phyloP scores from a whole-genome alignment of 768 basidiomycete species.

The Harrya chromipes region DNA sequence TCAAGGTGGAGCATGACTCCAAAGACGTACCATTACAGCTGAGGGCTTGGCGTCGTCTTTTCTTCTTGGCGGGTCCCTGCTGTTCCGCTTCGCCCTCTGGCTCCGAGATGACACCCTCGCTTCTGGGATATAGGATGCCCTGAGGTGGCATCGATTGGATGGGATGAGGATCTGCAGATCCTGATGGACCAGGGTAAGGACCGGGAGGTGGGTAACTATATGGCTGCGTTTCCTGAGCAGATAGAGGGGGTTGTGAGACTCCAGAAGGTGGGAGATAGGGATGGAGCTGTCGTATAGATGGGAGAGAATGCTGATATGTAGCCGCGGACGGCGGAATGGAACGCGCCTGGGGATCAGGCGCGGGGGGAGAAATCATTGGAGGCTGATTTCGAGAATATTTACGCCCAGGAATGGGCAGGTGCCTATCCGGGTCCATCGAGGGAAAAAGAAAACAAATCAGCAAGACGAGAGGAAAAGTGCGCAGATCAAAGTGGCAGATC shows the following conservation, averaged over 20 bases:
- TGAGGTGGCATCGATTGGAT: conserved; percentile 20
- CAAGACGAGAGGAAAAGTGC: conserved; percentile 7
- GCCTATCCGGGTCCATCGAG: conserved; percentile 38
- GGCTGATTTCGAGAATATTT: conserved; percentile 28
- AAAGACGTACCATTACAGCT: conserved; percentile 73
- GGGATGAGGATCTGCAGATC: conserved; percentile 28
- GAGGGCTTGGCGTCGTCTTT: conserved; percentile 74
- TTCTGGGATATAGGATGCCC: conserved; percentile 26
- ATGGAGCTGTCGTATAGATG: conserved; percentile 68
- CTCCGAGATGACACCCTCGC: conserved; percentile 52
- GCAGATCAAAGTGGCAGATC: conserved; percentile 21
- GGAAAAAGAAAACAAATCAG: conserved; percentile 14
- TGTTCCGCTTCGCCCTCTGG: conserved; percentile 48
- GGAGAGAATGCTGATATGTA: conserved; percentile 39
- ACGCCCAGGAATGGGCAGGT: conserved; percentile 33
- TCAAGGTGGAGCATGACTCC: conserved; percentile 19
- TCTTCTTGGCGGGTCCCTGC: conserved; percentile 73
- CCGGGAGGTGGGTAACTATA: conserved; percentile 27
- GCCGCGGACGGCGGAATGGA: conserved; percentile 22
- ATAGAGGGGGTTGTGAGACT: conserved; percentile 26
- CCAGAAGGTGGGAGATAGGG: conserved; percentile 59
- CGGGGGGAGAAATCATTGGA: conserved; percentile 26
- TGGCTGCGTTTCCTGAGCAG: conserved; percentile 24
- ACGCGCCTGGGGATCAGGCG: conserved; percentile 27
- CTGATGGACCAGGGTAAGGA: conserved; percentile 21